phyloP scores from a whole-genome alignment of 768 basidiomycete genomes.

The Russula foetens region DNA sequence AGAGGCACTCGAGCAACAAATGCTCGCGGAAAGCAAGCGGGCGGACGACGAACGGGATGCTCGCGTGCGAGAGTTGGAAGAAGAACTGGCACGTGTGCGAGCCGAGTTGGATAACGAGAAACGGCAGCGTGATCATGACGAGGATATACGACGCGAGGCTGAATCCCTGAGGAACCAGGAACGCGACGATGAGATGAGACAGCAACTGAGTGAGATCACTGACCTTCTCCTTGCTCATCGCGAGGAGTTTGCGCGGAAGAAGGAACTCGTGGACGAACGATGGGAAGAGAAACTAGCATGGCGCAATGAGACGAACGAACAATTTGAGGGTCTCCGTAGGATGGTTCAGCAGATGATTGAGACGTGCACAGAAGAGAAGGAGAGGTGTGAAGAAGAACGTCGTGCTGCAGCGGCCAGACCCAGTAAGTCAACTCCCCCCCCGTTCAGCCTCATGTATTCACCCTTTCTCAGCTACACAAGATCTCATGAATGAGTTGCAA shows the following conservation, averaged over 20 bases:
- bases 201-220: slow-evolving; percentile 63
- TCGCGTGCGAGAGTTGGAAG: slow-evolving; percentile 53
- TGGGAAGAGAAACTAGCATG: slow-evolving; percentile 55
- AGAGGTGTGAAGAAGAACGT: slow-evolving; percentile 44
- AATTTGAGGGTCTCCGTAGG: slow-evolving; percentile 48
- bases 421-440: slow-evolving; percentile 31
- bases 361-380: slow-evolving; percentile 46
- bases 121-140: slow-evolving; percentile 47
- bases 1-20: slow-evolving; percentile 14
- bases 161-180: slow-evolving; percentile 51
- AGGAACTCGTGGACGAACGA: slow-evolving; percentile 48
- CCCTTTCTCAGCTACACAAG: slow-evolving; percentile 42
- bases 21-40: slow-evolving; percentile 9
- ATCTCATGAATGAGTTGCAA: slow-evolving; percentile 49
- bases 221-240: slow-evolving; percentile 63
- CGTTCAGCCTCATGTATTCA: slow-evolving; percentile 15
- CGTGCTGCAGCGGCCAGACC: slow-evolving; percentile 46
- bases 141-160: slow-evolving; percentile 53
- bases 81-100: slow-evolving; percentile 49
- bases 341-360: slow-evolving; percentile 53
- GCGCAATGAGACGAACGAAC: slow-evolving; percentile 49
- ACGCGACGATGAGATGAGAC: slow-evolving; percentile 49
- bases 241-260: slow-evolving; percentile 52
- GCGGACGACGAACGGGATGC: slow-evolving; percentile 43
- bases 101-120: slow-evolving; percentile 58